phyloP scores from a whole-genome alignment of 805 yeast genomes.

The Teunomyces tritomae region DNA sequence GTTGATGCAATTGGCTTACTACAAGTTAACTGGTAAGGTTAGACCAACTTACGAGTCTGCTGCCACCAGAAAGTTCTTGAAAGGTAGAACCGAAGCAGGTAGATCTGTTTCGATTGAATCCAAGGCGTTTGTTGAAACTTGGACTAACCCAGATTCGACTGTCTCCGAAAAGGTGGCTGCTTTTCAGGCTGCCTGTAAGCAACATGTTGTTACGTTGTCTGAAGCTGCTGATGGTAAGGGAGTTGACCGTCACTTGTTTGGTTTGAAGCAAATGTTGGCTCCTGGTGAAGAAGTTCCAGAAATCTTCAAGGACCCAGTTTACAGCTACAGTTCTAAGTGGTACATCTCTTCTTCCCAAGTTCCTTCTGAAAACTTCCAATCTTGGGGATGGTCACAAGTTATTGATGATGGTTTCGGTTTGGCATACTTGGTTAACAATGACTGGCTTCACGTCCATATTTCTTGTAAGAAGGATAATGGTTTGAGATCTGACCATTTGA shows the following conservation, averaged over 20 bases:
- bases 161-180: conserved; percentile 58
- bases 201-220: conserved; percentile 71
- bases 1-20: conserved; percentile 87
- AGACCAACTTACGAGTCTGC: conserved; percentile 96
- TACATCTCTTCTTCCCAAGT: conserved; percentile 84
- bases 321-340: conserved; percentile 79
- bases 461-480: conserved; percentile 66
- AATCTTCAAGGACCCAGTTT: conserved; percentile 73
- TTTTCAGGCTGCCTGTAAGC: conserved; percentile 67
- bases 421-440: conserved; percentile 87
- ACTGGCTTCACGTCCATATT: conserved; percentile 83
- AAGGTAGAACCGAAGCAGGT: conserved; percentile 94
- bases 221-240: conserved; percentile 85
- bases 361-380: conserved; percentile 75
- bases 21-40: conserved; percentile 70
- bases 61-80: conserved; percentile 82
- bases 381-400: conserved; percentile 96
- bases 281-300: conserved; percentile 61
- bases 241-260: conserved; percentile 91
- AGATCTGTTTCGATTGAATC: conserved; percentile 78
- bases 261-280: conserved; percentile 69
- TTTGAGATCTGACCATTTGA: conserved; percentile 56
- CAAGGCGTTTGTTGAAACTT: conserved; percentile 65
- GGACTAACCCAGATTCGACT: conserved; percentile 57
- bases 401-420: conserved; percentile 90